Evolutionary conservation across 441 rosid genomes (phyloP).

Genomic region (Geranium incanum): DNA sequence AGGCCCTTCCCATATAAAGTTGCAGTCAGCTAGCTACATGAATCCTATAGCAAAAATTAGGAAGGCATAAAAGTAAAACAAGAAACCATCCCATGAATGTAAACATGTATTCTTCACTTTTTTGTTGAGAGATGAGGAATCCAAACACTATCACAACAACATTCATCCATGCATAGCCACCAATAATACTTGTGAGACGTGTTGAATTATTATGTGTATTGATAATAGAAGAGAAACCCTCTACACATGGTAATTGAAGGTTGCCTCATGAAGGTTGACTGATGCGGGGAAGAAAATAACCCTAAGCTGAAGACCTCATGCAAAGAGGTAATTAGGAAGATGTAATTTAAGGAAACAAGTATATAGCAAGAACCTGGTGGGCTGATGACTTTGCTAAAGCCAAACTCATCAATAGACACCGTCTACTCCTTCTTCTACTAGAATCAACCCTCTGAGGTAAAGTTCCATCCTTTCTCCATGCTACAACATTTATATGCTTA

Average conservation of each 20-base stretch:
- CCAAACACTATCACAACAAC: conserved; percentile 2
- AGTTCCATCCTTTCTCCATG: conserved; percentile 83
- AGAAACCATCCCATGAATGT: background rate
- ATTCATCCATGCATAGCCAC: conserved; percentile 6
- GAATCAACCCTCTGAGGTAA: conserved; percentile 83
- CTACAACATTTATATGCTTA: conserved; percentile 87
- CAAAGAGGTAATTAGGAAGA: background rate
- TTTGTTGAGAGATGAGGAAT: background rate
- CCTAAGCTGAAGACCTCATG: background rate
- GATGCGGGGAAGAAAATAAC: background rate
- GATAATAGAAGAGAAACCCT: conserved; percentile 6
- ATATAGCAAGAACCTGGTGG: conserved; percentile 59
- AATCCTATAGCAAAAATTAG: background rate
- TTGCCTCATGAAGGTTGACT: background rate
- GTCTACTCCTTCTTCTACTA: conserved; percentile 97
- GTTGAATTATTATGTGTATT: conserved; percentile 1
- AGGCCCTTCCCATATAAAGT: background rate
- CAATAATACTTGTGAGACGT: conserved; percentile 1
- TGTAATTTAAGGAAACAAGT: conserved; percentile 3
- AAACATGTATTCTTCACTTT: background rate
- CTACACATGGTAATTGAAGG: background rate
- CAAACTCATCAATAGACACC: conserved; percentile 91
- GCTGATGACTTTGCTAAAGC: conserved; percentile 78
- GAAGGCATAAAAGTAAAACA: background rate
- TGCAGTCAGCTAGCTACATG: conserved; percentile 4